Base-by-base conservation (phyloP, 2,329 filamentous ascomycete species). In the Cladobotryum mycophilum region DNA sequence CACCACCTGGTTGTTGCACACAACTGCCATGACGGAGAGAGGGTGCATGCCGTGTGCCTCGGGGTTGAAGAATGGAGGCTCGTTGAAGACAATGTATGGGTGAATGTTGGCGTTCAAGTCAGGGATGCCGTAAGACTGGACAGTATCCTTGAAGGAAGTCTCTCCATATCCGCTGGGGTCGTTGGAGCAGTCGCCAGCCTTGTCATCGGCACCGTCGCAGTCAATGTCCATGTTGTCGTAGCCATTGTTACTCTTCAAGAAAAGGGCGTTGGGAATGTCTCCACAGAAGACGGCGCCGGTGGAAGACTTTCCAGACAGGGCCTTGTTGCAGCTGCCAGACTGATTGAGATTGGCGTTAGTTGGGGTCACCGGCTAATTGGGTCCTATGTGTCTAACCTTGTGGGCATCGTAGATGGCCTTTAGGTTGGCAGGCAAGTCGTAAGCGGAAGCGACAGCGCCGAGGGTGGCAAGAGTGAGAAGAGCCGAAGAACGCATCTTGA, bases 221-320 rank as follows among this genome's bases (percentile, higher is more conserved):
- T 77, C 75, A 41, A 78, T 66, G 53, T 78, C 75, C 70, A 78
- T 75, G 56, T 78, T 71, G 17, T 65, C 70, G 46, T 45, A 53
- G 7, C 51, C 51, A 33, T 25, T 36, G 9, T 33, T 36, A 15
- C 51, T 47, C 25, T 53, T 45, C 13, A 53, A 18, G 13, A 49
- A 49, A 5, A 53, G 45, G 7, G 41, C 51, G 30, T 57, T 57
- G 1, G 63, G 64, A 35, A 78, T 69, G 15, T 67, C 57, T 53
- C 67, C 15, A 58, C 55, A 57, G 44, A 54, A 55, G 1, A 53
- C 51, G 42, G 53, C 51, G 15, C 58, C 49, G n/a, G 48, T 51
- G 9, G 35, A 50, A 34, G 51, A 56, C 5, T 38, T 45, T 5
- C 35, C 49, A 3, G 54, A 56, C 13, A 56, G 49, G 9, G 60